These are phyloP conservation scores for Rosa hybrid DNA, from an alignment of 331 rosid species.

Conservation along the genomic window DNA sequence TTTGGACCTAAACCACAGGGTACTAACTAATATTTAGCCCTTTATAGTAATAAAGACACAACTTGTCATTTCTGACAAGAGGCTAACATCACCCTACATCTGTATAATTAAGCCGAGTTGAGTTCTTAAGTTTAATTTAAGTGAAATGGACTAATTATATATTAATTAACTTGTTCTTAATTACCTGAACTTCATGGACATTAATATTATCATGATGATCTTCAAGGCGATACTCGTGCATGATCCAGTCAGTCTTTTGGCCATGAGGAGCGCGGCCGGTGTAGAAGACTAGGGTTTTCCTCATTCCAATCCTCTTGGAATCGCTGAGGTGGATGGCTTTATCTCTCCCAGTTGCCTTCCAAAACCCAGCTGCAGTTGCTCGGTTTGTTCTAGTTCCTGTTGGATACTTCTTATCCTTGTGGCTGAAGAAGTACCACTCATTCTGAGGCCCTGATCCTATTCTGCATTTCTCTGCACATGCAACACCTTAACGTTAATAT, in stretches of 20 bases:
- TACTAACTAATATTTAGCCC: no score
- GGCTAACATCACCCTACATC: not conserved
- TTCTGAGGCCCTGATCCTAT: conserved; percentile 95
- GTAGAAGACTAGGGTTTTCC: conserved; percentile 95
- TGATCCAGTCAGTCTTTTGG: conserved; percentile 97
- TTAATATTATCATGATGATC: conserved; percentile 40
- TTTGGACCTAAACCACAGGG: no score
- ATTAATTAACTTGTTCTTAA: conserved; percentile 1
- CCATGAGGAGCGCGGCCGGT: conserved; percentile 99
- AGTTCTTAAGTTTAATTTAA: not conserved
- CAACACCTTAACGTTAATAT: not conserved
- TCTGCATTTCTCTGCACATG: conserved; percentile 73
- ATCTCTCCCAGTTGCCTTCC: conserved; percentile 99
- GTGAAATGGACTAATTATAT: not conserved
- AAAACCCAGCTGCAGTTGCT: conserved; percentile 95
- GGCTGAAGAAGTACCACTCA: conserved; percentile 99
- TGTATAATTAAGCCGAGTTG: not conserved
- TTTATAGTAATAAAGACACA: no score
- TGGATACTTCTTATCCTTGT: conserved; percentile 96
- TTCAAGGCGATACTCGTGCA: conserved; percentile 97
- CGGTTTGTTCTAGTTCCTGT: conserved; percentile 94
- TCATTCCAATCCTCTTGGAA: conserved; percentile 89
- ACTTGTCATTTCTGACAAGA: not conserved
- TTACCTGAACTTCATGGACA: conserved; percentile 58
- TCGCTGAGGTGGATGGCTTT: conserved; percentile 74